Evolutionary conservation across 805 yeast species (phyloP).

Genomic region (Candida andamanensis): DNA sequence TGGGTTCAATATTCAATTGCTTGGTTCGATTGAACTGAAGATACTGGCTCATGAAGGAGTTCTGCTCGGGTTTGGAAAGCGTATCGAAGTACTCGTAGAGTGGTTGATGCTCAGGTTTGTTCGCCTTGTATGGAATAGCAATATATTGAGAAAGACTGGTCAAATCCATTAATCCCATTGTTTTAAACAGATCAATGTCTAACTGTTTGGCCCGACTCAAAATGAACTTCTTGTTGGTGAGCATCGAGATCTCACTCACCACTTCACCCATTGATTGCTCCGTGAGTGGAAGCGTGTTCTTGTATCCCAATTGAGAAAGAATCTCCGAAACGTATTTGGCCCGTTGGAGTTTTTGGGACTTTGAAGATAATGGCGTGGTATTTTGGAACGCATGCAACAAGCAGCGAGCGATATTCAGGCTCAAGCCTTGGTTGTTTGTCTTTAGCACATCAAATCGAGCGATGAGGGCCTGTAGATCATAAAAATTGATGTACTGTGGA

Average conservation of each 20-base stretch:
- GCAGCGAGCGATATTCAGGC: constrained; percentile 3
- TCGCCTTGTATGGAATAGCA: constrained; percentile 1
- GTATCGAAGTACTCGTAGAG: constrained; percentile 16
- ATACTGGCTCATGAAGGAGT: constrained; percentile 21
- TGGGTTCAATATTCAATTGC: constrained; percentile 26
- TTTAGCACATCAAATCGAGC: constrained; percentile 1
- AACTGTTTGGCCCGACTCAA: not conserved
- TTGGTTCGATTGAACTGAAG: constrained; percentile 17
- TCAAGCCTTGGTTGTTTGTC: not conserved
- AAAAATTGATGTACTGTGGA: constrained; percentile 7
- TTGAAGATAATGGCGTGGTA: not conserved
- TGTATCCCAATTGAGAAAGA: too few relatives aligned
- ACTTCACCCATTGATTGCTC: not conserved
- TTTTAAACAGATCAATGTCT: constrained; percentile 5
- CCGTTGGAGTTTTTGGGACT: not conserved
- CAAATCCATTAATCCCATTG: constrained; percentile 17
- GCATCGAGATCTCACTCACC: not conserved
- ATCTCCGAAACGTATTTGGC: not conserved
- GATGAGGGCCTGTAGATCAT: constrained; percentile 7
- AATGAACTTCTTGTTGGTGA: too few relatives aligned
- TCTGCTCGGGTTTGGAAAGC: constrained; percentile 8
- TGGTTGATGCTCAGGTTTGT: constrained; percentile 13
- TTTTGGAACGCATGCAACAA: constrained; percentile 8
- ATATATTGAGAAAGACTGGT: constrained; percentile 21
- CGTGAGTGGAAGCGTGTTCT: not conserved